A percentile compares a stretch with the other conserved stretches of the same genome.
These are phyloP conservation scores for Boletus reticuloceps DNA, from an alignment of 768 basidiomycete species.

Conservation along the genomic window DNA sequence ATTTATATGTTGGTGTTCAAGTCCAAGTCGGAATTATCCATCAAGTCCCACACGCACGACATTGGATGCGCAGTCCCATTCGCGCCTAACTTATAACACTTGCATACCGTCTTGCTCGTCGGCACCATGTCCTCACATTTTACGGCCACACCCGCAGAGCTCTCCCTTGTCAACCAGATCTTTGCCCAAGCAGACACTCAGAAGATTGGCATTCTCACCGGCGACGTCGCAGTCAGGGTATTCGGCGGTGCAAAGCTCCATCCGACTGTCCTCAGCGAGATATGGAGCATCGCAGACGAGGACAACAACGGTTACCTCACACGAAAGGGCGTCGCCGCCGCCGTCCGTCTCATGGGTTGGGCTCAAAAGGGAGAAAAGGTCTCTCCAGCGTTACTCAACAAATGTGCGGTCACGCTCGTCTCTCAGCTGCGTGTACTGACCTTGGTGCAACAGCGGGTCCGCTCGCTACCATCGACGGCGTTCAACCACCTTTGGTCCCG, in stretches of 20 bases:
- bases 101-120: neutral
- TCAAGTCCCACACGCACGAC: slow-evolving; percentile 3
- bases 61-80: slow-evolving; percentile 16
- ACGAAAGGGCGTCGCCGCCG: slow-evolving; percentile 81
- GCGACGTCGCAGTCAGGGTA: slow-evolving; percentile 85
- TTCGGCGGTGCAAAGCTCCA: slow-evolving; percentile 82
- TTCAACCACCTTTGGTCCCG: slow-evolving; percentile 48
- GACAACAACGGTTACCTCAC: slow-evolving; percentile 93
- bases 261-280: slow-evolving; percentile 79
- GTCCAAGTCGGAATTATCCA: too few species aligned
- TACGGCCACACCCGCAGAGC: slow-evolving; percentile 45
- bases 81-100: slow-evolving; percentile 22
- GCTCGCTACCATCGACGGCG: slow-evolving; percentile 74
- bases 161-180: slow-evolving; percentile 67
- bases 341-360: slow-evolving; percentile 89
- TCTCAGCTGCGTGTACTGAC: slow-evolving; percentile 11
- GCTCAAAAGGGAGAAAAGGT: slow-evolving; percentile 83
- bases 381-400: slow-evolving; percentile 56
- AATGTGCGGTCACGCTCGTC: slow-evolving; percentile 52
- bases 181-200: slow-evolving; percentile 73
- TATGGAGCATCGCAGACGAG: slow-evolving; percentile 91
- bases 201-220: slow-evolving; percentile 81
- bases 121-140: slow-evolving; percentile 41
- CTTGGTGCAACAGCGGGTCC: slow-evolving; percentile 64
- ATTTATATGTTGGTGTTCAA: too few species aligned